These are phyloP conservation scores for Phanerochaete sordida DNA, from an alignment of 768 basidiomycete genomes.

Conservation along the genomic window DNA sequence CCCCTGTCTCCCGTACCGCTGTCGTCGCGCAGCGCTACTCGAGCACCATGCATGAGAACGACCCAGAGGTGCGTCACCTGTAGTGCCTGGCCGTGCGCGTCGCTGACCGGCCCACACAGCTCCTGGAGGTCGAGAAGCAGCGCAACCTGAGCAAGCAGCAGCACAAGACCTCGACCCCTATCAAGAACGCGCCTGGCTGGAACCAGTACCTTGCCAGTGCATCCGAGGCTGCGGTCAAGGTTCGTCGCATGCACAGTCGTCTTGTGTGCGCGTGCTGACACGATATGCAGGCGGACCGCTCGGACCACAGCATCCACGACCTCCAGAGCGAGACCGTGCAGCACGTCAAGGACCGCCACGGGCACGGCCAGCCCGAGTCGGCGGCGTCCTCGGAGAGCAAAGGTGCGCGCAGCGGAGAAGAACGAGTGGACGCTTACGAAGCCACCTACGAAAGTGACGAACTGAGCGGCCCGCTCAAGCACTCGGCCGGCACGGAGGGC, in stretches of 20 bases:
- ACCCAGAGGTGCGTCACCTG: slow-evolving; percentile 27
- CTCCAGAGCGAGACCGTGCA: slow-evolving; percentile 10
- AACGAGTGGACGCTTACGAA: slow-evolving; percentile 14
- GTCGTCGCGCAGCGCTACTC: slow-evolving; percentile 18
- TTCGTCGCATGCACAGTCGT: slow-evolving; percentile 3
- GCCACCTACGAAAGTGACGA: slow-evolving; percentile 16
- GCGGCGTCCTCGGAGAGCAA: not conserved
- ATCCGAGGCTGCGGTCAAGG: slow-evolving; percentile 34
- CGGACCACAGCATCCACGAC: slow-evolving; percentile 6
- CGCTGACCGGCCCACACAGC: slow-evolving; percentile 11
- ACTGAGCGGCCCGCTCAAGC: slow-evolving; percentile 9
- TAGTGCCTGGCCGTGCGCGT: not conserved
- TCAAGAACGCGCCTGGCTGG: slow-evolving; percentile 33
- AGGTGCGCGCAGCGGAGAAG: slow-evolving; percentile 5
- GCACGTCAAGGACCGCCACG: slow-evolving; percentile 10
- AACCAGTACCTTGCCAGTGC: slow-evolving; percentile 32
- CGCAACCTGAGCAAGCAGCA: slow-evolving; percentile 30
- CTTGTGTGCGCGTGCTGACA: not conserved
- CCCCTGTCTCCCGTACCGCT: slow-evolving; percentile 13
- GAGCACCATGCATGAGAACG: slow-evolving; percentile 32
- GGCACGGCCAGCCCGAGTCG: not conserved
- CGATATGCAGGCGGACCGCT: slow-evolving; percentile 10
- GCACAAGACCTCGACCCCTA: slow-evolving; percentile 31
- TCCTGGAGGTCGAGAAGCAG: slow-evolving; percentile 31
- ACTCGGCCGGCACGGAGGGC: not conserved